These are phyloP conservation scores for Eucalyptus paniculata DNA, from an alignment of 345 rosid species.

Conservation along the genomic window DNA sequence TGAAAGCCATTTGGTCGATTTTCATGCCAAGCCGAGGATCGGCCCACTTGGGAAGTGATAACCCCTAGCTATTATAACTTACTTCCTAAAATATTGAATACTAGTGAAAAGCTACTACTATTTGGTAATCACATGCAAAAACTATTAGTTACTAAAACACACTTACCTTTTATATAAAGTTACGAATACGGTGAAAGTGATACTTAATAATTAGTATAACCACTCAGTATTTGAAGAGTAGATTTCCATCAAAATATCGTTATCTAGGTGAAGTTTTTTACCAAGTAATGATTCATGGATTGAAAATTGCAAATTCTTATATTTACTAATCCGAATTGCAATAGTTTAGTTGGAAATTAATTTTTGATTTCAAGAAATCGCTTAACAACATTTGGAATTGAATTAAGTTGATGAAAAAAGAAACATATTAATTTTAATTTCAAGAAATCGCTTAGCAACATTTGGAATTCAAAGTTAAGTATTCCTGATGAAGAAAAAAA, in stretches of 20 bases:
- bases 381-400: background rate
- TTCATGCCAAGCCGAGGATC: background rate
- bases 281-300: background rate
- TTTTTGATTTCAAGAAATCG: background rate
- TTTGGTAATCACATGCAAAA: background rate
- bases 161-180: background rate
- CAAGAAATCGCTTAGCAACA: background rate
- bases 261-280: background rate
- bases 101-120: background rate
- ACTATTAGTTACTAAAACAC: background rate
- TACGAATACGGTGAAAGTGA: background rate
- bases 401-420: background rate
- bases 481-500: background rate
- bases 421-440: background rate
- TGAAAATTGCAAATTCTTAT: background rate
- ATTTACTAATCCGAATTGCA: background rate
- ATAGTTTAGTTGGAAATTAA: background rate
- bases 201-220: background rate
- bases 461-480: background rate
- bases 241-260: background rate
- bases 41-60: background rate
- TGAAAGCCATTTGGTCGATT: background rate
- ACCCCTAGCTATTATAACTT: background rate
- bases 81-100: background rate
- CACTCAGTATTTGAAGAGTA: background rate